Conservation (phyloP, 768 basidiomycete species). For the Phanerochaete carnosa region DNA sequence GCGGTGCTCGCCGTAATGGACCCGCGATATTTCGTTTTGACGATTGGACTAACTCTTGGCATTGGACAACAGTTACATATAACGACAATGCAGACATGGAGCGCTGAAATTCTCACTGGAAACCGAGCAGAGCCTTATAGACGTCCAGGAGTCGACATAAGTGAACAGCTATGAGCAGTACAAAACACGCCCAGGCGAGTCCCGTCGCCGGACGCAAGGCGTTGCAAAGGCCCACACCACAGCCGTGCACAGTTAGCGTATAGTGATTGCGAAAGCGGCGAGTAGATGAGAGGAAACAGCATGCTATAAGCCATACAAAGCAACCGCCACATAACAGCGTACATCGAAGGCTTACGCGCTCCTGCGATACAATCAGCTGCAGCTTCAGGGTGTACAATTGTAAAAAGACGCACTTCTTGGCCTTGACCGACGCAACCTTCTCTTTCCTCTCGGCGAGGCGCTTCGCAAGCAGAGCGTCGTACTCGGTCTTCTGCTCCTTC, state of each 20-base stretch:
- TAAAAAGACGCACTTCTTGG: constrained; percentile 55
- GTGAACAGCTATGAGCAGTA: background rate
- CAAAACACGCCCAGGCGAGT: background rate
- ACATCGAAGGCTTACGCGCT: constrained; percentile 21
- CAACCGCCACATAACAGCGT: constrained; percentile 22
- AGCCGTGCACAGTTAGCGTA: constrained; percentile 17
- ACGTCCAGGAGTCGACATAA: background rate
- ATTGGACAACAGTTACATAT: background rate
- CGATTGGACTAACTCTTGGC: background rate
- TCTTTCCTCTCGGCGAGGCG: constrained; percentile 92
- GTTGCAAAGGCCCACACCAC: background rate
- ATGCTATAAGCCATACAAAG: constrained; percentile 29
- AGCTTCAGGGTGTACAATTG: background rate
- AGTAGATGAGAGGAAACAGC: constrained; percentile 19
- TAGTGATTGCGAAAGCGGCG: constrained; percentile 23
- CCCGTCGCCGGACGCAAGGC: background rate
- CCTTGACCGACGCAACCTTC: constrained; percentile 85
- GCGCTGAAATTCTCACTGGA: background rate
- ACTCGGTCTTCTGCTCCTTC: constrained; percentile 95
- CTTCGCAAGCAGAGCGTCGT: constrained; percentile 82
- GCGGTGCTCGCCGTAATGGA: background rate
- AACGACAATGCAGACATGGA: background rate
- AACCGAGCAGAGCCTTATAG: background rate
- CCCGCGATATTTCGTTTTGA: background rate
- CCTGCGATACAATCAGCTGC: constrained; percentile 10